Conservation (phyloP, 768 basidiomycete species). For the Mrakia frigida region DNA sequence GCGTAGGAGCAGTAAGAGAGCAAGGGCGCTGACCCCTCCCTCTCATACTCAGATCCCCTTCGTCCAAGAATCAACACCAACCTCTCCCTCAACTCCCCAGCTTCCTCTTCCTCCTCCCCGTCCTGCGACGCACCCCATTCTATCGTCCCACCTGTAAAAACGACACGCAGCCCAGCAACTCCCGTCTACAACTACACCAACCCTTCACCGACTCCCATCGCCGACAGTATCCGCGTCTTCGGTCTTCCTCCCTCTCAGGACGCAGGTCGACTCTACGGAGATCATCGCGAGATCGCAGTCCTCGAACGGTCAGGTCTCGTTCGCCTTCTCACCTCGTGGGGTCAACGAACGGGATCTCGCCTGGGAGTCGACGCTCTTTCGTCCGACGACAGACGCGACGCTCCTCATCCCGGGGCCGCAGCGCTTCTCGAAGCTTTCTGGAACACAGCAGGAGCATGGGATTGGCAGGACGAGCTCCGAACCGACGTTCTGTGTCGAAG, state of each 20-base stretch:
- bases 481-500: background rate
- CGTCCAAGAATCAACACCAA: background rate
- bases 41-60: background rate
- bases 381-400: background rate
- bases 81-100: background rate
- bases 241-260: background rate
- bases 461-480: background rate
- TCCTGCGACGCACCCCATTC: background rate
- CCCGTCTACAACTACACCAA: background rate
- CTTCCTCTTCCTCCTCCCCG: background rate
- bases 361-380: background rate
- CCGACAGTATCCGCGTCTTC: background rate
- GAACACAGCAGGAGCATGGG: background rate
- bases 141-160: background rate
- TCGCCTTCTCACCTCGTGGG: background rate
- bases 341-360: background rate
- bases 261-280: background rate
- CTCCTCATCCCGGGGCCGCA: background rate
- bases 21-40: background rate
- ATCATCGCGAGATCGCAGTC: background rate
- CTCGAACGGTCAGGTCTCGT: background rate
- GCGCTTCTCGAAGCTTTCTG: background rate
- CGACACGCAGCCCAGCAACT: too few species aligned
- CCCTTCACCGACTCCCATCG: background rate
- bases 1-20: background rate